These are phyloP conservation scores for Nicotiana benthamiana DNA, from an alignment of 257 asterid species.

Conservation along the genomic window DNA sequence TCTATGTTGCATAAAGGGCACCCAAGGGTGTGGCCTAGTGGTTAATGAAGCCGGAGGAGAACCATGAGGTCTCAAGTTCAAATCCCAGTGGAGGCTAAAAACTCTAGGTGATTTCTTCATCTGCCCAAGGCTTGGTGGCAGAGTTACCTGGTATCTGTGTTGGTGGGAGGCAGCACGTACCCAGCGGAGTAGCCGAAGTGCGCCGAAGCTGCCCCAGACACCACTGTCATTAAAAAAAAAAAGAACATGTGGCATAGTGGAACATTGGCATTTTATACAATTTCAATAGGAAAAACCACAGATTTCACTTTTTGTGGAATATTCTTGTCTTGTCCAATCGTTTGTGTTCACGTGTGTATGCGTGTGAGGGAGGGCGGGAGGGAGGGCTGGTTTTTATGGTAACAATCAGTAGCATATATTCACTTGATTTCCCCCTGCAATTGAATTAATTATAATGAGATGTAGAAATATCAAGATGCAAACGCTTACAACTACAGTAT, in stretches of 20 bases:
- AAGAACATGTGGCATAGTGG: not conserved
- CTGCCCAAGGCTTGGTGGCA: too few relatives aligned
- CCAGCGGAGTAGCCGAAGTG: too few relatives aligned
- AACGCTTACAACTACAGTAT: not conserved
- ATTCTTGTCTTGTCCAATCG: not conserved
- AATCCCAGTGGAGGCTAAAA: too few relatives aligned
- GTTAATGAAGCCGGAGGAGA: too few relatives aligned
- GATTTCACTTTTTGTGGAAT: not conserved
- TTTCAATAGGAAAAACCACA: not conserved
- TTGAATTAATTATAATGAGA: not conserved
- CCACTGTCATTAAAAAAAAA: too few relatives aligned
- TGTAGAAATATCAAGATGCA: not conserved
- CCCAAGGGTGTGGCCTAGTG: too few relatives aligned
- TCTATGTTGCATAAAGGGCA: not conserved
- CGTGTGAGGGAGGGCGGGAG: not conserved
- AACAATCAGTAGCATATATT: not conserved
- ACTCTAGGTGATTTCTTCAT: too few relatives aligned
- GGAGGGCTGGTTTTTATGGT: not conserved
- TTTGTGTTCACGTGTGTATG: not conserved
- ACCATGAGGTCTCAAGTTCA: too few relatives aligned
- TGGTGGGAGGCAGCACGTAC: too few relatives aligned
- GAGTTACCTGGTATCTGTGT: too few relatives aligned
- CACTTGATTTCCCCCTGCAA: not conserved
- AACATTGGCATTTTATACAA: not conserved
- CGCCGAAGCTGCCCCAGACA: too few relatives aligned